These are phyloP conservation scores for Drosera spatulata DNA, from an alignment of 179 eudicot genomes.

Conservation along the genomic window DNA sequence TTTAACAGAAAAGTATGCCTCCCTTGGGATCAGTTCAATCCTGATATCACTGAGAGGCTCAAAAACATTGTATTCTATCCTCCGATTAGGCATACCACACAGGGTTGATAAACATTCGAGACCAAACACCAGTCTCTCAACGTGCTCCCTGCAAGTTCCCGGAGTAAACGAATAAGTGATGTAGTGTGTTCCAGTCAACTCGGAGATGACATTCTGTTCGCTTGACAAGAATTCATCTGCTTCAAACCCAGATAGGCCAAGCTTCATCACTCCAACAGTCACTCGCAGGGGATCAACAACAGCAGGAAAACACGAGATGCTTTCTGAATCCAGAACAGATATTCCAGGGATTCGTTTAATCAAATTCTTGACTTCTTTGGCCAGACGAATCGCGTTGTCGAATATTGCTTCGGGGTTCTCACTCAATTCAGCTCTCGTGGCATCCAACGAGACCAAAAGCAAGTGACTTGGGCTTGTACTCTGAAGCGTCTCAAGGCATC, in stretches of 20 bases:
- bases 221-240: conserved; percentile 58
- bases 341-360: conserved; percentile 44
- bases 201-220: conserved; percentile 43
- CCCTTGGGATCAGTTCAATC: conserved; percentile 59
- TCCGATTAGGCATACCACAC: not conserved
- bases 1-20: conserved; percentile 76
- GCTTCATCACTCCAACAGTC: conserved; percentile 43
- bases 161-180: conserved; percentile 58
- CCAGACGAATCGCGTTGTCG: conserved; percentile 34
- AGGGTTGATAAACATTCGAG: conserved; percentile 39
- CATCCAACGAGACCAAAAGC: conserved; percentile 78
- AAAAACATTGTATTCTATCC: conserved; percentile 1
- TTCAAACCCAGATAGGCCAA: conserved; percentile 60
- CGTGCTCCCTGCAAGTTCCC: conserved; percentile 63
- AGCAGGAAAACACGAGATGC: conserved; percentile 22
- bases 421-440: conserved; percentile 57
- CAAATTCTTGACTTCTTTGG: conserved; percentile 34
- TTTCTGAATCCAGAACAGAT: conserved; percentile 32
- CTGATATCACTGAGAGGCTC: conserved; percentile 22
- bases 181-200: conserved; percentile 50
- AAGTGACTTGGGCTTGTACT: conserved; percentile 85
- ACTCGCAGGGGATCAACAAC: conserved; percentile 71
- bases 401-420: conserved; percentile 32
- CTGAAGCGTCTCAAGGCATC: conserved; percentile 79
- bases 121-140: conserved; percentile 42